Evolutionary conservation across 1,284 basidiomycete genomes (phyloP).

Genomic region (Pyrrhoderma noxium): DNA sequence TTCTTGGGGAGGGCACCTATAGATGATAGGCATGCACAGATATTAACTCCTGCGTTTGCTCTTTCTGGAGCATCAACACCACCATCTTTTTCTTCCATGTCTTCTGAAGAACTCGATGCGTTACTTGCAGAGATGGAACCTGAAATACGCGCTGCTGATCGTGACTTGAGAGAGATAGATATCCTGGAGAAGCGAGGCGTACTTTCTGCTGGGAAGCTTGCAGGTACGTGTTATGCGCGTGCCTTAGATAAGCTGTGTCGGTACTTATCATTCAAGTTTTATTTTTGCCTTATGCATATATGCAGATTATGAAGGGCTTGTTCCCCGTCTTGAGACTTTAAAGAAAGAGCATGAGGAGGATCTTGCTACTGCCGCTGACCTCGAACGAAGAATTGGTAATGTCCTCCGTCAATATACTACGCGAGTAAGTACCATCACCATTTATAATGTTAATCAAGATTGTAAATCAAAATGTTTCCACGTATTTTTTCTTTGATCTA

Average conservation of each 20-base stretch:
- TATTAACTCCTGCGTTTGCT: conserved; percentile 66
- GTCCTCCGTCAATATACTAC: conserved; percentile 62
- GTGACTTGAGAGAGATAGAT: conserved; percentile 71
- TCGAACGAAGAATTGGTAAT: conserved; percentile 56
- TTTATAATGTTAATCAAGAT: background rate
- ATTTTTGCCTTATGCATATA: conserved; percentile 1
- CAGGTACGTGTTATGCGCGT: conserved; percentile 33
- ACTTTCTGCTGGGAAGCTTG: conserved; percentile 60
- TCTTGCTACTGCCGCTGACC: conserved; percentile 38
- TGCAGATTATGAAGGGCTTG: conserved; percentile 59
- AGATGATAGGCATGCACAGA: conserved; percentile 70
- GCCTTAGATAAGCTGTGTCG: background rate
- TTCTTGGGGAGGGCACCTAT: background rate
- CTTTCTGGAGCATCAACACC: conserved; percentile 47
- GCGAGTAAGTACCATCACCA: conserved; percentile 40
- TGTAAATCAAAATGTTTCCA: background rate
- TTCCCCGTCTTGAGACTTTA: conserved; percentile 52
- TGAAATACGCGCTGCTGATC: conserved; percentile 70
- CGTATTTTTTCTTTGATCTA: no score
- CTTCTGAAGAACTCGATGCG: conserved; percentile 57
- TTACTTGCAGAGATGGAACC: conserved; percentile 70
- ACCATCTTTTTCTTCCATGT: conserved; percentile 56
- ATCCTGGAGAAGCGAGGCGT: conserved; percentile 61
- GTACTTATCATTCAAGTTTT: background rate
- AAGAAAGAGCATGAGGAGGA: conserved; percentile 56